phyloP scores from a whole-genome alignment of 2,329 filamentous ascomycete genomes.

The Trichophaea hybrida region DNA sequence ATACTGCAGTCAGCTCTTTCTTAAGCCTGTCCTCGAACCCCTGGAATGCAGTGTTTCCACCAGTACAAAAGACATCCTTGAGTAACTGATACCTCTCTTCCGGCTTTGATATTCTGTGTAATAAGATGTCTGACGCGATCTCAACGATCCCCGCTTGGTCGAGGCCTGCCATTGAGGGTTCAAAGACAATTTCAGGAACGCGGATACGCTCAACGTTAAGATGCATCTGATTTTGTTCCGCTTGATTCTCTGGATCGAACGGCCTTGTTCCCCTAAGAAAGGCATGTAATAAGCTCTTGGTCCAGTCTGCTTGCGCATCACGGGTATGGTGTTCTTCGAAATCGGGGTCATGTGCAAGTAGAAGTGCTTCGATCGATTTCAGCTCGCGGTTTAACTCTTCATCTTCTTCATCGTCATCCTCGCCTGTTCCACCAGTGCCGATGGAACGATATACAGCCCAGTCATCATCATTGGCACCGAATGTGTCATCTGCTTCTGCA shows the following conservation, averaged over 20 bases:
- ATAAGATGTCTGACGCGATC: conserved; percentile 79
- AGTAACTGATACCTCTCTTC: conserved; percentile 40
- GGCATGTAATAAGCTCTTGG: conserved; percentile 74
- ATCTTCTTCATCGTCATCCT: conserved; percentile 75
- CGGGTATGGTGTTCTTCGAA: conserved; percentile 89
- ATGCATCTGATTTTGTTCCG: conserved; percentile 75
- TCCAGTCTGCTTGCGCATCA: conserved; percentile 90
- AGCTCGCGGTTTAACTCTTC: conserved; percentile 65
- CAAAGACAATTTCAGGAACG: conserved; percentile 84
- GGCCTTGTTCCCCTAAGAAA: conserved; percentile 80
- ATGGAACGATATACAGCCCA: conserved; percentile 96
- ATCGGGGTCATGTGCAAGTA: conserved; percentile 70
- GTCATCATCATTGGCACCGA: conserved; percentile 92
- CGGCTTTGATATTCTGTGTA: conserved; percentile 52
- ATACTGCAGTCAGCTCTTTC: conserved; percentile 54
- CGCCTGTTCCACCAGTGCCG: conserved; percentile 60
- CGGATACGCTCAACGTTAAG: conserved; percentile 94
- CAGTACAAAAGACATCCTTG: conserved; percentile 80
- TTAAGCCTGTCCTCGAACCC: conserved; percentile 73
- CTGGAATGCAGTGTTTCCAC: conserved; percentile 76
- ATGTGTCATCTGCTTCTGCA: conserved; percentile 75
- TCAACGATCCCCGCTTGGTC: conserved; percentile 91
- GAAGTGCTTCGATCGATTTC: conserved; percentile 64
- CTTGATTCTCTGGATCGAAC: conserved; percentile 65
- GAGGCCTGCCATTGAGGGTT: conserved; percentile 77